phyloP scores from a whole-genome alignment of 345 rosid genomes.

The Eucalyptus dawsonii region DNA sequence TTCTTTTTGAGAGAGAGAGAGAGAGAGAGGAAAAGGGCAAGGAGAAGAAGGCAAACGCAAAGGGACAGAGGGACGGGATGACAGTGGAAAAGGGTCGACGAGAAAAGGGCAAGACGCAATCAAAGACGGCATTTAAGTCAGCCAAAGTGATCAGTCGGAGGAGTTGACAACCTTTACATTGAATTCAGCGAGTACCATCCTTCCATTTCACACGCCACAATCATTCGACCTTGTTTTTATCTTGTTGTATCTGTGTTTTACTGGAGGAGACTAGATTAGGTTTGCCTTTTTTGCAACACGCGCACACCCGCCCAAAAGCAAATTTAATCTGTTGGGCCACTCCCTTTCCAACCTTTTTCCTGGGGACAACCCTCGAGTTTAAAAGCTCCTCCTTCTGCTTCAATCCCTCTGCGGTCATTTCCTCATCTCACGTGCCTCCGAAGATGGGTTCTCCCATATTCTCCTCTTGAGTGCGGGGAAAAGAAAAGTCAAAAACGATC shows the following conservation, averaged over 20 bases:
- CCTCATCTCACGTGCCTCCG: background rate
- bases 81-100: background rate
- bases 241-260: background rate
- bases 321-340: background rate
- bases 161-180: background rate
- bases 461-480: background rate
- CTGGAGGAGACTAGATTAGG: background rate
- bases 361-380: background rate
- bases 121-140: background rate
- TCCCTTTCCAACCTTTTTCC: background rate
- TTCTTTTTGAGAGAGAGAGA: background rate
- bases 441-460: background rate
- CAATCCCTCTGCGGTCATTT: background rate
- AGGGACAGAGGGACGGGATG: background rate
- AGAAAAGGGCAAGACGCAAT: background rate
- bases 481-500: background rate
- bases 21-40: background rate
- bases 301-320: background rate
- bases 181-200: background rate
- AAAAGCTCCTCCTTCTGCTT: background rate
- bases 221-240: background rate
- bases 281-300: background rate
- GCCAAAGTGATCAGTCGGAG: background rate
- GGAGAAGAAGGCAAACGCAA: background rate
- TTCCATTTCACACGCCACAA: background rate